Base-by-base conservation (phyloP, 2,329 filamentous ascomycete genomes). In the Camillea tinctor region DNA sequence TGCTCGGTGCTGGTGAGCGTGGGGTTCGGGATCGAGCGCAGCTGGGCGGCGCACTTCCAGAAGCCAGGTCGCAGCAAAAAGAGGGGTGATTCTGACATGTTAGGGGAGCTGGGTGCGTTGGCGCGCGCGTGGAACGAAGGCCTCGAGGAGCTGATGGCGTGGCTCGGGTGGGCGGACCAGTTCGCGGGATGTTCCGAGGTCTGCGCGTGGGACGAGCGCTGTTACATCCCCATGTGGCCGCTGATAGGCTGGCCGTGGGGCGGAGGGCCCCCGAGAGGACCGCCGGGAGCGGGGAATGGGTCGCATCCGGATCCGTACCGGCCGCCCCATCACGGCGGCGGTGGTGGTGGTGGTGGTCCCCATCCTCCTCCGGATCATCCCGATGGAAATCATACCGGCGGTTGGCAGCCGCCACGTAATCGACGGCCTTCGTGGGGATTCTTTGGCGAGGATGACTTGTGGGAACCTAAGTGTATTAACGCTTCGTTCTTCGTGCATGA, bases 201-300 rank as follows among this genome's bases (percentile, higher is more conserved):
- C 49, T 82, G 80, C 59, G 75, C 63, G 3, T 74, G 72, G 68
- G 74, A 79, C 58, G 77, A 81, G 64, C 72, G 75, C 13, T 82
- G 80, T 64, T 81, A 75, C 60, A 80, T 83, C 48, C 80, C 80
- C 1, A 83, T 82, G 76, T 83, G 80, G 80, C 80, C 80, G 1
- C 61, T 80, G 61, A 60, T 72, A 52, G 61, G 30, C 36, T 61
- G 54, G 36, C 36, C 36, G 21, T 30, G 40, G 3, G 13, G 44
- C 26, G 26, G 64, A 24, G 22, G 60, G 52, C 57, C 56, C 30
- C 52, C 53, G 11, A 50, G 60, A 22, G 40, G 54, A 23, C 62
- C 60, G 58, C 64, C 26, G 26, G 7, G 7, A 11, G 7, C 65
- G 48, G 57, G 56, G 52, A 62, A 55, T 56, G 63, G 56, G 13